These are phyloP conservation scores for Betula pendula DNA, from an alignment of 306 rosid species.

Conservation along the genomic window DNA sequence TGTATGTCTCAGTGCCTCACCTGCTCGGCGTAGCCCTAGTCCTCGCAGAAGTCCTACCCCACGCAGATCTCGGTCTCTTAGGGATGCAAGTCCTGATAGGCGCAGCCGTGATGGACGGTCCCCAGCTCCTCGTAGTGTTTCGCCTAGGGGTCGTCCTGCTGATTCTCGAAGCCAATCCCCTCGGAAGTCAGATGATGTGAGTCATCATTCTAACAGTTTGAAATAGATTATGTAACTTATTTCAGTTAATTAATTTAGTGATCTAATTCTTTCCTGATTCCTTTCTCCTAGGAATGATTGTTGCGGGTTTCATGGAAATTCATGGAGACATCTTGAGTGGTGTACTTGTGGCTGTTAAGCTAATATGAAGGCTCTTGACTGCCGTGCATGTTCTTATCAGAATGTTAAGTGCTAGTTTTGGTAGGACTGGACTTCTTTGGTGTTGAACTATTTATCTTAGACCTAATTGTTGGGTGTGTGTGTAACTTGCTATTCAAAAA, in stretches of 20 bases:
- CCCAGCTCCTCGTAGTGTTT: slow-evolving; percentile 57
- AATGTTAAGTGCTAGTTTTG: slow-evolving; percentile 54
- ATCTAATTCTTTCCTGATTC: slow-evolving; percentile 1
- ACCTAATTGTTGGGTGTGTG: slow-evolving; percentile 26
- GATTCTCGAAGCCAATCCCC: slow-evolving; percentile 66
- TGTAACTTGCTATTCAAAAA: not conserved
- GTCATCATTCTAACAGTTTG: slow-evolving; percentile 17
- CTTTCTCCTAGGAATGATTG: slow-evolving; percentile 46
- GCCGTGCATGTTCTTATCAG: slow-evolving; percentile 44
- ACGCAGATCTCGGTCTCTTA: slow-evolving; percentile 51
- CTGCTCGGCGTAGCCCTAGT: slow-evolving; percentile 52
- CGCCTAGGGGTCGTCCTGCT: slow-evolving; percentile 49
- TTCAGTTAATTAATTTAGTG: not conserved
- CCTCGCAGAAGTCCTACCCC: slow-evolving; percentile 62
- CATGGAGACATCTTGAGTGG: slow-evolving; percentile 26
- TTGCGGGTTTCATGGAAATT: slow-evolving; percentile 3
- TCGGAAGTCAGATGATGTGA: slow-evolving; percentile 61
- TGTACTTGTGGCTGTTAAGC: slow-evolving; percentile 43
- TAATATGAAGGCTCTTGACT: slow-evolving; percentile 38
- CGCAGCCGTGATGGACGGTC: slow-evolving; percentile 49
- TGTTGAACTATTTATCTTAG: slow-evolving; percentile 42
- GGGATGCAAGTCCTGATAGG: slow-evolving; percentile 52
- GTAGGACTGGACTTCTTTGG: slow-evolving; percentile 55
- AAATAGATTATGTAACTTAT: not conserved
- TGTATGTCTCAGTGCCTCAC: slow-evolving; percentile 56